These are phyloP conservation scores for Hylodesmum podocarpum DNA, from an alignment of 306 rosid genomes.

Conservation along the genomic window DNA sequence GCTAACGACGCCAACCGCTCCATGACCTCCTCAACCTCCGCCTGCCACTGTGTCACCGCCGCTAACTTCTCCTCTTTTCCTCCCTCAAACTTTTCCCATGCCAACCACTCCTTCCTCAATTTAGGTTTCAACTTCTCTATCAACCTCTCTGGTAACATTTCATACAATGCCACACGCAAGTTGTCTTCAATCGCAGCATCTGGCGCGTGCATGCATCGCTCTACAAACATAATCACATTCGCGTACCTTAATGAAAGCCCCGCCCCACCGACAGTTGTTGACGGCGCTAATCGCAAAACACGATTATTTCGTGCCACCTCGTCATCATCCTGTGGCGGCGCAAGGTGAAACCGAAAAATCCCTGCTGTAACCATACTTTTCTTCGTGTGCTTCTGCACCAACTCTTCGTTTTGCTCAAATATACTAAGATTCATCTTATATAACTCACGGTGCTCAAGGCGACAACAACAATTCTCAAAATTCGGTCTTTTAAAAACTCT, in stretches of 20 bases:
- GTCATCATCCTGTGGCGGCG: not conserved
- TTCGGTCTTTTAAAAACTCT: not conserved
- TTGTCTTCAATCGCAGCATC: slow-evolving; percentile 32
- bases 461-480: slow-evolving; percentile 30
- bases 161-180: slow-evolving; percentile 50
- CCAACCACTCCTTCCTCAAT: slow-evolving; percentile 30
- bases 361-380: slow-evolving; percentile 1
- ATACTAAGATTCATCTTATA: slow-evolving; percentile 3
- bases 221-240: slow-evolving; percentile 49
- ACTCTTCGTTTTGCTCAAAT: not conserved
- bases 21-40: slow-evolving; percentile 55
- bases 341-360: not conserved
- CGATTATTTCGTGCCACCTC: slow-evolving; percentile 21
- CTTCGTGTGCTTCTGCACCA: not conserved
- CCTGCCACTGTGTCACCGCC: slow-evolving; percentile 42
- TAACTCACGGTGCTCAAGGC: slow-evolving; percentile 31
- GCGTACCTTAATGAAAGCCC: slow-evolving; percentile 67
- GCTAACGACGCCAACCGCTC: slow-evolving; percentile 62
- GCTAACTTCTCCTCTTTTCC: slow-evolving; percentile 4
- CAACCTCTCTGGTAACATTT: slow-evolving; percentile 61
- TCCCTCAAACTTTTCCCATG: slow-evolving; percentile 13
- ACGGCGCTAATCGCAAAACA: slow-evolving; percentile 39
- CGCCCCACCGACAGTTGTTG: slow-evolving; percentile 57
- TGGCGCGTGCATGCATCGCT: slow-evolving; percentile 50
- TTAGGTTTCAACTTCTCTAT: slow-evolving; percentile 38